phyloP scores from a whole-genome alignment of 352 stramenopile genomes.

The Phytopythium vexans region DNA sequence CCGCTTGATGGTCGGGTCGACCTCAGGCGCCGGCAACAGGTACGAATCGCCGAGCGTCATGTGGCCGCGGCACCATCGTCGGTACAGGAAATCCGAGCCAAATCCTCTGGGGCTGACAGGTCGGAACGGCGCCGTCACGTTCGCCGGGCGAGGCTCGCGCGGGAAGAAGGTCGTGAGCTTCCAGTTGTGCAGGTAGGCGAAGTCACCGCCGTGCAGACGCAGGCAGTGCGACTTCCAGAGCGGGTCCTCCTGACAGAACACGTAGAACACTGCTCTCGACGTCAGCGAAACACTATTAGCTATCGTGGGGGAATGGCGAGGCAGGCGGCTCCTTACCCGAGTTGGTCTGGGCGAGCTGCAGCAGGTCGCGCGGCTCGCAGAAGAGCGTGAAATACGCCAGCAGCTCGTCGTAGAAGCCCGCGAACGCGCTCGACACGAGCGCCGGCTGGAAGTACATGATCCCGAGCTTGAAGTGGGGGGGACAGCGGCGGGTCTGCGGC shows the following conservation, averaged over 20 bases:
- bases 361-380: slow-evolving; percentile 55
- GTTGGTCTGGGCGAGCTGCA: slow-evolving; percentile 61
- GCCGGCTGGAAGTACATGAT: slow-evolving; percentile 53
- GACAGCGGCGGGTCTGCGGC: no score
- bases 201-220: slow-evolving; percentile 62
- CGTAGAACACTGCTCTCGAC: slow-evolving; percentile 56
- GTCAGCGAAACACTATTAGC: neutral
- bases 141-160: slow-evolving; percentile 28
- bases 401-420: slow-evolving; percentile 70
- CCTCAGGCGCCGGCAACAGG: slow-evolving; percentile 30
- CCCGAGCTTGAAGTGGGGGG: neutral
- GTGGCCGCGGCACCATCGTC: slow-evolving; percentile 81
- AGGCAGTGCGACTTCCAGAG: slow-evolving; percentile 84
- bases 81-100: slow-evolving; percentile 79
- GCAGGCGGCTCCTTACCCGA: slow-evolving; percentile 28
- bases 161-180: slow-evolving; percentile 81
- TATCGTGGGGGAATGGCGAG: neutral
- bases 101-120: slow-evolving; percentile 31
- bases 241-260: slow-evolving; percentile 75
- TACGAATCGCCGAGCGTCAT: slow-evolving; percentile 65
- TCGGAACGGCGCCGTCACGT: slow-evolving; percentile 12
- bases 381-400: slow-evolving; percentile 78
- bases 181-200: slow-evolving; percentile 64
- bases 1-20: slow-evolving; percentile 42
- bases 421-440: slow-evolving; percentile 55